Conservation (phyloP, 345 rosid species). For the Salix udensis region DNA sequence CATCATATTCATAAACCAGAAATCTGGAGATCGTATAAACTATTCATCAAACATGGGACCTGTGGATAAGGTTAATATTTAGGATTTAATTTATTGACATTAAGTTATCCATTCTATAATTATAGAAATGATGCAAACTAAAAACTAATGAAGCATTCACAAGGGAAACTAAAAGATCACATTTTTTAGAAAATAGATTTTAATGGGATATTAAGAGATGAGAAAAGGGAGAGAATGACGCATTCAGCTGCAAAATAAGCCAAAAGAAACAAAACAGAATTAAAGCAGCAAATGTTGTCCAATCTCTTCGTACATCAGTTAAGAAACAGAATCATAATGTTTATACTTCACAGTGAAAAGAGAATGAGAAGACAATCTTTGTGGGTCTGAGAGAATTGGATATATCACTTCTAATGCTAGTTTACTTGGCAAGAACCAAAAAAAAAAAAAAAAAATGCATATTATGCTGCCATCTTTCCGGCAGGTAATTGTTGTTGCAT, state of each 20-base stretch:
- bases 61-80: background rate
- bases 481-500: background rate
- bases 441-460: background rate
- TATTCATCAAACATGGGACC: background rate
- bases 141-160: background rate
- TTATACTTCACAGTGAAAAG: background rate
- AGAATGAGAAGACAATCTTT: background rate
- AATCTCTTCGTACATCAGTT: background rate
- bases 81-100: background rate
- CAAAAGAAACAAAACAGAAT: background rate
- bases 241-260: background rate
- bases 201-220: background rate
- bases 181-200: background rate
- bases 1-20: constrained; percentile 5
- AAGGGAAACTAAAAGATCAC: background rate
- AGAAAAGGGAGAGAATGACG: background rate
- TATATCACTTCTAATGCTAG: background rate
- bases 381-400: background rate
- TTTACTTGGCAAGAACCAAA: background rate
- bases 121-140: background rate
- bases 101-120: background rate
- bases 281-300: background rate
- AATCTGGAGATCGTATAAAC: background rate
- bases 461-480: background rate
- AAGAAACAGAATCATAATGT: background rate